phyloP scores from a whole-genome alignment of 257 asterid genomes.

The Capsicum pubescens region DNA sequence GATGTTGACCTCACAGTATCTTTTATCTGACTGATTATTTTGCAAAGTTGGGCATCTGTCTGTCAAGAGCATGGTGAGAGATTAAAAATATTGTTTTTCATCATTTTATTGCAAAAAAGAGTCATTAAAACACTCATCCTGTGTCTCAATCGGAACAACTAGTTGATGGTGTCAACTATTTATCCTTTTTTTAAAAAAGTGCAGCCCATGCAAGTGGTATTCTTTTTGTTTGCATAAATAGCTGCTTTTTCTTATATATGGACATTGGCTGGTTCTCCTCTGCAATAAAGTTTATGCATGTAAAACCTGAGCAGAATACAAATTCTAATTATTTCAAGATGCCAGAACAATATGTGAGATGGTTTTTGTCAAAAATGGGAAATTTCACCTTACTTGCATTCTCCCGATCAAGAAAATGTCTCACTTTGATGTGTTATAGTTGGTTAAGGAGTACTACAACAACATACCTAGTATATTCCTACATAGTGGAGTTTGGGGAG shows the following conservation, averaged over 20 bases:
- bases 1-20: neutral
- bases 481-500: too few species aligned
- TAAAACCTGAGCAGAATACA: neutral
- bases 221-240: constrained; percentile 7
- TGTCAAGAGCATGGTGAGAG: neutral
- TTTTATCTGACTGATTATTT: neutral
- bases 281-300: neutral
- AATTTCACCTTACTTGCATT: neutral
- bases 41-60: neutral
- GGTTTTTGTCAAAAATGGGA: neutral
- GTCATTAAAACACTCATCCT: neutral
- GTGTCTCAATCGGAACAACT: constrained; percentile 8
- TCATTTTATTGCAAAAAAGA: neutral
- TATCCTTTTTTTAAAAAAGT: neutral
- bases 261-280: neutral
- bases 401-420: neutral
- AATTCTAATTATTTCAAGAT: constrained; percentile 15
- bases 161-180: constrained; percentile 15
- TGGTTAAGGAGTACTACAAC: neutral
- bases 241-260: neutral
- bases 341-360: neutral
- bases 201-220: constrained; percentile 25
- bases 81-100: neutral
- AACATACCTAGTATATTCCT: too few species aligned
- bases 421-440: constrained; percentile 19